Evolutionary conservation across 2,329 filamentous ascomycete species (phyloP).

Genomic region (Botrytis paeoniae): DNA sequence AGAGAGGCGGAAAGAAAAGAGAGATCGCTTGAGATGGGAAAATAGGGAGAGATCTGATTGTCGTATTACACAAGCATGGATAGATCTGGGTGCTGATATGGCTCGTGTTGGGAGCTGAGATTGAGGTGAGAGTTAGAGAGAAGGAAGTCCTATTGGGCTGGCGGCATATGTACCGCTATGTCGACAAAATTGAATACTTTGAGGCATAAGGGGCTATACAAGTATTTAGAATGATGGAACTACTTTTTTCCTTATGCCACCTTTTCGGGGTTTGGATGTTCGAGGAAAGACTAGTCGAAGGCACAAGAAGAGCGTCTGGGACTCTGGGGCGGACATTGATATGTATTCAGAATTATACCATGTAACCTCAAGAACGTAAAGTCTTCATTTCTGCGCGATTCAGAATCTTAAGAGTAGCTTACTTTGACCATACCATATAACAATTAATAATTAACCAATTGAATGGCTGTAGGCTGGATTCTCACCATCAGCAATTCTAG

Average conservation of each 20-base stretch:
- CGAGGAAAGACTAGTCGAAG: too few relatives aligned
- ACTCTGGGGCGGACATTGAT: not conserved
- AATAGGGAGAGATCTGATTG: not conserved
- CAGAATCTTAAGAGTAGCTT: not conserved
- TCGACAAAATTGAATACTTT: not conserved
- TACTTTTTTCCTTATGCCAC: not conserved
- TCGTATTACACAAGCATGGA: not conserved
- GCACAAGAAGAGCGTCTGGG: not conserved
- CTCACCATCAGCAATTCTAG: not conserved
- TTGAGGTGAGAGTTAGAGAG: not conserved
- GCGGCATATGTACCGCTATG: not conserved
- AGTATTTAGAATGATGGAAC: not conserved
- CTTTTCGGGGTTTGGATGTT: not conserved
- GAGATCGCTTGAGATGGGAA: not conserved
- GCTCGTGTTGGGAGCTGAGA: not conserved
- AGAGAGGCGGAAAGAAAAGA: not conserved
- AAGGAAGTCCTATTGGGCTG: not conserved
- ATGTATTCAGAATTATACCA: not conserved
- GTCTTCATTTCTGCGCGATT: not conserved
- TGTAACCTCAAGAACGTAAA: not conserved
- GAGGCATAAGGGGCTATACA: not conserved
- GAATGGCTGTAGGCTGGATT: not conserved
- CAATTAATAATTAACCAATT: not conserved
- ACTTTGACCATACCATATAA: not conserved
- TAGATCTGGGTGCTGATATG: constrained; percentile 1